phyloP scores from a whole-genome alignment of 768 basidiomycete species.

The Termitomyces sp. region DNA sequence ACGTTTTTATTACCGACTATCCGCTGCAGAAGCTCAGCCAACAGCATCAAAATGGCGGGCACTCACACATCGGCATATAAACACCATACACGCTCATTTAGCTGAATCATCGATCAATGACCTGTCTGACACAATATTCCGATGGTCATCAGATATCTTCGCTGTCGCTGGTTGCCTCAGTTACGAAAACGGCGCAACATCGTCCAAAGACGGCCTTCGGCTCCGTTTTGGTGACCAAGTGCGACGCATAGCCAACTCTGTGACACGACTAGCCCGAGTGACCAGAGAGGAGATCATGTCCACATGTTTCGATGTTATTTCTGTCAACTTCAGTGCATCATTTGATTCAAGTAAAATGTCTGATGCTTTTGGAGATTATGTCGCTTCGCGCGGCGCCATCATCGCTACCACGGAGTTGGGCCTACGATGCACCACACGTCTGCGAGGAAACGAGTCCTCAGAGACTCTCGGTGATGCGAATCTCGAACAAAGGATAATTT shows the following conservation, averaged over 20 bases:
- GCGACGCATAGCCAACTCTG: conserved; percentile 57
- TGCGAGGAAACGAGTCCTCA: conserved; percentile 19
- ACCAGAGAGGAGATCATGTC: conserved; percentile 73
- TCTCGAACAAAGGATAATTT: conserved; percentile 52
- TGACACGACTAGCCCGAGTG: conserved; percentile 56
- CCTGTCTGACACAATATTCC: conserved; percentile 66
- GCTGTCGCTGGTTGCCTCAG: conserved; percentile 53
- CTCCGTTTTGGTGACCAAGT: conserved; percentile 54
- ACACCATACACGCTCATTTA: conserved; percentile 59
- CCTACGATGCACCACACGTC: conserved; percentile 55
- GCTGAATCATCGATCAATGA: conserved; percentile 64
- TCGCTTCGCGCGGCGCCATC: conserved; percentile 42
- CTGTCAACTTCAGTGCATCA: conserved; percentile 45
- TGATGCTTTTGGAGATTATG: conserved; percentile 55
- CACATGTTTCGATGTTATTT: conserved; percentile 66
- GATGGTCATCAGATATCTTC: conserved; percentile 67
- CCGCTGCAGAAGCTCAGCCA: conserved; percentile 59
- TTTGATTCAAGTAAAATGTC: conserved; percentile 34
- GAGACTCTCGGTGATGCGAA: conserved; percentile 29
- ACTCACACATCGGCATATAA: conserved; percentile 64
- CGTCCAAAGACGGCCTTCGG: conserved; percentile 30
- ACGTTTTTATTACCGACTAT: conserved; percentile 2
- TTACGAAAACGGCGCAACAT: conserved; percentile 27
- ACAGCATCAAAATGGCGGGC: conserved; percentile 76
- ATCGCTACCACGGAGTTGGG: conserved; percentile 71